A percentile compares a stretch with the other conserved stretches of the same genome.
These are phyloP conservation scores for Leccinum aurantiacum DNA, from an alignment of 768 basidiomycete genomes.

Conservation along the genomic window DNA sequence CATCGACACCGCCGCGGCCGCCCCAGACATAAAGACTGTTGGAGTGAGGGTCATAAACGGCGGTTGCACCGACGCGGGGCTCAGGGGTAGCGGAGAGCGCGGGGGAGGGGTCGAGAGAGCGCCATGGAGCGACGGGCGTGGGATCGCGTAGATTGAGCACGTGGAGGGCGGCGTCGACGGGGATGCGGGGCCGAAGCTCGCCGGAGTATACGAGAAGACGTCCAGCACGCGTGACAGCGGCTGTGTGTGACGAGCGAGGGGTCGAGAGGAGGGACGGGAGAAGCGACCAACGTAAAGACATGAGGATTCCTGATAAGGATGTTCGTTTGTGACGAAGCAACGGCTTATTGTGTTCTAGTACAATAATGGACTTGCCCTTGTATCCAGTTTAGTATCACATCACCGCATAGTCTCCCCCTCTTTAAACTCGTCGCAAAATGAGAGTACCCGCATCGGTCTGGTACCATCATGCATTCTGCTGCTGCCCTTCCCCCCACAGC, in stretches of 20 bases:
- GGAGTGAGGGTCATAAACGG: conserved; percentile 19
- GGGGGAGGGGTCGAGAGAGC: conserved; percentile 22
- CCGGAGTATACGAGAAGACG: conserved; percentile 42
- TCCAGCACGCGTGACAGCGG: conserved; percentile 30
- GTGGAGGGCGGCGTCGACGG: conserved; percentile 38
- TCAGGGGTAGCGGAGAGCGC: conserved; percentile 11
- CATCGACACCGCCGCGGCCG: conserved; percentile 45
- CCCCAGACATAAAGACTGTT: conserved; percentile 43
- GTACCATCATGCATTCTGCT: conserved; percentile 20
- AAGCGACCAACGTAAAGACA: conserved; percentile 33
- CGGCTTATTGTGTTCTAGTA: conserved; percentile 5
- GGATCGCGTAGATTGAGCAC: conserved; percentile 21
- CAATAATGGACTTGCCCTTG: conserved; percentile 22
- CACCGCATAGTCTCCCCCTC: conserved; percentile 8
- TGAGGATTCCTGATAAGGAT: not conserved
- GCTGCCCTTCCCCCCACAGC: conserved; percentile 51
- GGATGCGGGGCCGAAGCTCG: conserved; percentile 42
- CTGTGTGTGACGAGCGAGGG: conserved; percentile 44
- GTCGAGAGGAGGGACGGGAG: conserved; percentile 18
- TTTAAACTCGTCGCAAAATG: conserved; percentile 10
- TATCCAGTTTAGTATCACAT: conserved; percentile 16
- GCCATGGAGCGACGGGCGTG: conserved; percentile 14
- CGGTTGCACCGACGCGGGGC: conserved; percentile 26
- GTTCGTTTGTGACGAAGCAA: conserved; percentile 1
- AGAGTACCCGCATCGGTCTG: conserved; percentile 15